Conservation (phyloP, 441 rosid species). For the Erodium moschatum region DNA sequence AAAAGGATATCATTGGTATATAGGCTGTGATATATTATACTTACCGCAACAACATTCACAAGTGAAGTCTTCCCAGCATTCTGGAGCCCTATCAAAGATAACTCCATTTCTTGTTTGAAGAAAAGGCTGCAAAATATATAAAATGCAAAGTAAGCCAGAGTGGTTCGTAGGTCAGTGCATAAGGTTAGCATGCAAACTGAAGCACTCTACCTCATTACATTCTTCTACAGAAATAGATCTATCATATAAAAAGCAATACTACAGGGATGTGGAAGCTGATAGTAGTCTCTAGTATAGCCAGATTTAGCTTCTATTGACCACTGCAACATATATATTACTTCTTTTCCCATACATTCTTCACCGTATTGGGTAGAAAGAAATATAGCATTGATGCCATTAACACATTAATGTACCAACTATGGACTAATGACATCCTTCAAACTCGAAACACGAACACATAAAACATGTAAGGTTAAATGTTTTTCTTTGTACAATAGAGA, state of each 20-base stretch:
- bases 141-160: neutral
- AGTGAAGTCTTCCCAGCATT: conserved; percentile 75
- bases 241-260: neutral
- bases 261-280: neutral
- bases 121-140: conserved; percentile 44
- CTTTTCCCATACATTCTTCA: neutral
- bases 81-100: conserved; percentile 65
- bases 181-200: neutral
- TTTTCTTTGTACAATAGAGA: neutral
- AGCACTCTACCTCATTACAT: neutral
- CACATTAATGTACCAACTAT: neutral
- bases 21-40: conserved; percentile 18
- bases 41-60: conserved; percentile 65
- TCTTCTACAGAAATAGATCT: neutral
- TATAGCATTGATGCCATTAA: neutral
- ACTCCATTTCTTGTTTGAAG: conserved; percentile 75
- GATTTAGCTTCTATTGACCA: neutral
- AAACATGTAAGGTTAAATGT: neutral
- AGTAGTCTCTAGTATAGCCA: neutral
- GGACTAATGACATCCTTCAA: neutral
- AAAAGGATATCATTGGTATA: neutral
- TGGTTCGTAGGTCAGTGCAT: too few species aligned
- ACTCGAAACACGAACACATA: neutral
- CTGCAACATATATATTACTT: neutral
- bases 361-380: neutral